A percentile compares a stretch with the other conserved stretches of the same genome.
Conservation (phyloP, 176 grass and related monocot species). For the Stipa capillata region DNA sequence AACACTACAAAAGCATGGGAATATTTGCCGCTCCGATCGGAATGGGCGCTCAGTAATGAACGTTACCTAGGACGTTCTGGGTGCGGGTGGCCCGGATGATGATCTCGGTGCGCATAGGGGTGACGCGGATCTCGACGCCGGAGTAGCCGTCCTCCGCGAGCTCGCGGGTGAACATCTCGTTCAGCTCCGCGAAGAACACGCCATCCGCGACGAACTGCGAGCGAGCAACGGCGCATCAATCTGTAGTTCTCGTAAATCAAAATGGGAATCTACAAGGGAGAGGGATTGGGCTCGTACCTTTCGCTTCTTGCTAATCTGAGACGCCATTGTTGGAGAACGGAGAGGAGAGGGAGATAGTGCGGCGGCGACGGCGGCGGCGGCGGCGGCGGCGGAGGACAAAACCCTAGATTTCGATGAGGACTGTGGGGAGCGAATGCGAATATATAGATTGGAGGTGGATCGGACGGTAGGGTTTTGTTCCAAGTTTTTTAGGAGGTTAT, state of each 20-base stretch:
- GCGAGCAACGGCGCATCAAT: not conserved
- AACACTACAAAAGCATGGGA: not conserved
- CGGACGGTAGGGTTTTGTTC: not conserved
- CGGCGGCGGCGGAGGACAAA: not conserved
- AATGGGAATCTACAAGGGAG: not conserved
- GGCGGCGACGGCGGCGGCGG: too few species aligned
- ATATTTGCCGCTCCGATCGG: not conserved
- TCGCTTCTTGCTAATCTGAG: constrained; percentile 45
- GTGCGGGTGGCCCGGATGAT: constrained; percentile 78
- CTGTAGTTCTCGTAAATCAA: not conserved
- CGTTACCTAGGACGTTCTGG: constrained; percentile 73
- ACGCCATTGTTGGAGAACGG: constrained; percentile 2
- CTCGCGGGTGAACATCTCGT: constrained; percentile 74
- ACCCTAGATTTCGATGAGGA: constrained; percentile 23
- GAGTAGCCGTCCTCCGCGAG: constrained; percentile 76
- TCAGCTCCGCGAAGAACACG: constrained; percentile 76
- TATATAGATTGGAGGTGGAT: constrained; percentile 19
- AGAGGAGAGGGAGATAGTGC: not conserved
- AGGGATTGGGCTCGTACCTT: constrained; percentile 10
- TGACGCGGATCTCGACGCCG: constrained; percentile 63
- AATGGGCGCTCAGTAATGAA: not conserved
- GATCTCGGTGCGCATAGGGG: constrained; percentile 79
- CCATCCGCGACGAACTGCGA: constrained; percentile 74
- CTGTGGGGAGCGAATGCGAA: not conserved
- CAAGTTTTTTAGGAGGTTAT: too few species aligned